Base-by-base conservation (phyloP, 192 early-diverging fungal species). In the Coemansia asiatica region DNA sequence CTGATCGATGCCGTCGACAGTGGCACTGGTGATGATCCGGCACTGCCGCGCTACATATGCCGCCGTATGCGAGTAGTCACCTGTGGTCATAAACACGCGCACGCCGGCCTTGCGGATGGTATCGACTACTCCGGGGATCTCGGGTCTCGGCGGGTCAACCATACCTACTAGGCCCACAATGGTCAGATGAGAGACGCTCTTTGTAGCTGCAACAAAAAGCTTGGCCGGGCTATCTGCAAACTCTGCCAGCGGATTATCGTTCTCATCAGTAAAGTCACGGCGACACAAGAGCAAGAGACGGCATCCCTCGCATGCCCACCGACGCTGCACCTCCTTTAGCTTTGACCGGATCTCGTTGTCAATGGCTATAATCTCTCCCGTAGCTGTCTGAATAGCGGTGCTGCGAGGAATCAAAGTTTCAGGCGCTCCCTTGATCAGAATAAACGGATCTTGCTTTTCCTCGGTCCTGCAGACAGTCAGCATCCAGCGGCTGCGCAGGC, bases 41-140 rank as follows among this genome's bases (percentile, higher is more conserved):
- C 93, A 88, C 58, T 91, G 83, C 6, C 85, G 81, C 19, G 88
- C 92, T 50, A 97, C 92, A 13, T 87, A 85, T 15, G 83, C 89
- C 4, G 95, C 95, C 0, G 93, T 97, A 25, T 85, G 64, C 22
- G 81, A 72, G 66, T 88, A 90, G 59, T 95, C 92, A 56, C 92
- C 93, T 26, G 92, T 94, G 51, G 91, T 87, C 94, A 96, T 94
- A 63, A 89, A 88, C 51, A 96, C 82, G 31, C 90, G 84, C 46
- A 92, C 71, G 21, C 88, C 88, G 1, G 92, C 92, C 28, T 70
- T 54, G 35, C 85, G 84, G 51, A 85, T 85, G 0, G 67, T 81
- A 31, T 61, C 77, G 31, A 96, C 85, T 6, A 89, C 82, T 19
- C 81, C 70, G 12, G 74, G 78, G 35, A 89, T 88, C 64, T 93